These are phyloP conservation scores for Bryoglossum gracile DNA, from an alignment of 495 filamentous ascomycete genomes.

Conservation along the genomic window DNA sequence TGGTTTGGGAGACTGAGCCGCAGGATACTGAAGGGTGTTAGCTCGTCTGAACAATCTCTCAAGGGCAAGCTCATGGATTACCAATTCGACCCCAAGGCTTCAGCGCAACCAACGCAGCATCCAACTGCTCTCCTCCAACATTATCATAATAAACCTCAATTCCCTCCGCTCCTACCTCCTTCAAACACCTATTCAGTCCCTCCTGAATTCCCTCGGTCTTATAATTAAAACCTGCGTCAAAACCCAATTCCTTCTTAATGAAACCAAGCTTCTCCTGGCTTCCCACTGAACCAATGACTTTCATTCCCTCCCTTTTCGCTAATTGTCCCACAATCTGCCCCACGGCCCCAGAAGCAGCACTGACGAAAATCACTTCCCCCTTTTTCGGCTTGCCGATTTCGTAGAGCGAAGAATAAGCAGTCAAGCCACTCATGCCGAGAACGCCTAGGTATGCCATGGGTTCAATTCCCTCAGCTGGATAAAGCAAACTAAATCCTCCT, in stretches of 20 bases:
- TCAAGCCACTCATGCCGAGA: constrained; percentile 81
- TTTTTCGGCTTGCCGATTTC: constrained; percentile 79
- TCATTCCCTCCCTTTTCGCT: constrained; percentile 80
- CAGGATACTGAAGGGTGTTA: constrained; percentile 33
- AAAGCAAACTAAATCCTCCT: constrained; percentile 35
- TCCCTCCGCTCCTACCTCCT: constrained; percentile 60
- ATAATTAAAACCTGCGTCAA: constrained; percentile 69
- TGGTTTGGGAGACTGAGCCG: constrained; percentile 63
- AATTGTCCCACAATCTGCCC: constrained; percentile 79
- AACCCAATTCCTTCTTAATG: constrained; percentile 54
- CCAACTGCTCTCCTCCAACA: constrained; percentile 81
- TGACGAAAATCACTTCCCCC: constrained; percentile 81
- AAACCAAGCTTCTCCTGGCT: constrained; percentile 65
- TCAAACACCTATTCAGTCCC: constrained; percentile 50
- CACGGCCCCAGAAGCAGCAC: constrained; percentile 72
- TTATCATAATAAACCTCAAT: constrained; percentile 95
- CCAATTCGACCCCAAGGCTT: constrained; percentile 61
- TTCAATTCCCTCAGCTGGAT: constrained; percentile 56
- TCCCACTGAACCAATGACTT: constrained; percentile 62
- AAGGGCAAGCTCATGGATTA: constrained; percentile 2
- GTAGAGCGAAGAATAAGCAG: constrained; percentile 71
- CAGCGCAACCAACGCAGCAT: constrained; percentile 62
- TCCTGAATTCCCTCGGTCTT: constrained; percentile 52
- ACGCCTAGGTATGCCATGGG: constrained; percentile 59
- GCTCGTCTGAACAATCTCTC: neutral